A percentile compares a stretch with the other conserved stretches of the same genome.
Conservation (phyloP, 1,284 basidiomycete genomes). For the Naganishia cerealis region DNA sequence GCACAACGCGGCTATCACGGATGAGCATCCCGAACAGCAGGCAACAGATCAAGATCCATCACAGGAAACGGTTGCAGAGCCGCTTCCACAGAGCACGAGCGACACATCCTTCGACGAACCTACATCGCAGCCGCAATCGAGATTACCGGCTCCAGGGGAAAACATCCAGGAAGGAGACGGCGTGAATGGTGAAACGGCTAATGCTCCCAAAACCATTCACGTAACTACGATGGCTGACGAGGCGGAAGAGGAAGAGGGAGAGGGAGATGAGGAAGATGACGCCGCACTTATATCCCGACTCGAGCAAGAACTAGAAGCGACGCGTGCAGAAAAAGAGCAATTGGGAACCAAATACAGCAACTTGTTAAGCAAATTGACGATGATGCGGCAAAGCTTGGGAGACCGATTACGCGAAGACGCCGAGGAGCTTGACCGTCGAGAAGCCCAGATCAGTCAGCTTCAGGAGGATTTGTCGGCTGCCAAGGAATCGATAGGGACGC, state of each 20-base stretch:
- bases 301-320: conserved; percentile 52
- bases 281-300: conserved; percentile 38
- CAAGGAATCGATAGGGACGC: conserved; percentile 66
- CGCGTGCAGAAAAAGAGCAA: conserved; percentile 75
- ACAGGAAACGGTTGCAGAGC: not conserved
- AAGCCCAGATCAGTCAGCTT: conserved; percentile 73
- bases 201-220: not conserved
- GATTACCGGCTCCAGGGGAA: not conserved
- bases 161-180: not conserved
- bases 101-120: not conserved
- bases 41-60: not conserved
- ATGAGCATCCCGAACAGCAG: not conserved
- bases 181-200: not conserved
- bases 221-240: not conserved
- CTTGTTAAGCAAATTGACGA: conserved; percentile 81
- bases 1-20: not conserved
- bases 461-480: conserved; percentile 74
- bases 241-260: not conserved
- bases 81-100: not conserved
- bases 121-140: not conserved
- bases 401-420: conserved; percentile 95
- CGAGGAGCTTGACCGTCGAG: conserved; percentile 90
- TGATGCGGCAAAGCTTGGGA: conserved; percentile 88
- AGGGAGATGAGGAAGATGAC: conserved; percentile 5
- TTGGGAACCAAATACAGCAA: conserved; percentile 81